Evolutionary conservation across 2,329 filamentous ascomycete genomes (phyloP).

Genomic region (Colletotrichum sansevieriae): DNA sequence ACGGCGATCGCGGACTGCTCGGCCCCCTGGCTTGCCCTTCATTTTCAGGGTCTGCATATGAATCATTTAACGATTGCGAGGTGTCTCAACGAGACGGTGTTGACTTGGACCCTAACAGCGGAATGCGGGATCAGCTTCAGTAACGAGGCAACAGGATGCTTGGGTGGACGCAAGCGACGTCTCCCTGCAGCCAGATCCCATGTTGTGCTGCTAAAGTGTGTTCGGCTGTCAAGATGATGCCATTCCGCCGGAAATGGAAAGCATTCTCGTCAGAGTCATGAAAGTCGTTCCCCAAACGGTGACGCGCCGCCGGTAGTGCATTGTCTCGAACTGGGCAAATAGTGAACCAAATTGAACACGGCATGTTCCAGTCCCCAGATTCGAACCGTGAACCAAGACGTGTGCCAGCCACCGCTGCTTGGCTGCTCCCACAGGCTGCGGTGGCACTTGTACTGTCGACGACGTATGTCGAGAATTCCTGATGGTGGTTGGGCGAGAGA

Average conservation of each 20-base stretch:
- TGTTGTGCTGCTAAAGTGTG: too few relatives aligned
- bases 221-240: slow-evolving; percentile 13
- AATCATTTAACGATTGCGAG: background rate
- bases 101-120: background rate
- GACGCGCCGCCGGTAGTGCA: background rate
- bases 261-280: slow-evolving; percentile 9
- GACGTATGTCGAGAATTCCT: too few relatives aligned
- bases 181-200: background rate
- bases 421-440: too few relatives aligned
- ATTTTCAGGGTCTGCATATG: background rate
- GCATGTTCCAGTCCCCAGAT: background rate
- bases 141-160: background rate
- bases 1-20: background rate
- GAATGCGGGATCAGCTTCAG: background rate
- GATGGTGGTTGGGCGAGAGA: too few relatives aligned
- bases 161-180: background rate
- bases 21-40: background rate
- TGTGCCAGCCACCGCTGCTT: background rate
- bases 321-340: background rate
- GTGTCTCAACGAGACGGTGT: too few relatives aligned
- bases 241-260: slow-evolving; percentile 29
- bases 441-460: too few relatives aligned
- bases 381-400: slow-evolving; percentile 21
- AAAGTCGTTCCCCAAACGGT: slow-evolving; percentile 19
- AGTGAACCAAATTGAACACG: background rate